phyloP scores from a whole-genome alignment of 2,329 filamentous ascomycete species.

The Xylariaceae sp. region DNA sequence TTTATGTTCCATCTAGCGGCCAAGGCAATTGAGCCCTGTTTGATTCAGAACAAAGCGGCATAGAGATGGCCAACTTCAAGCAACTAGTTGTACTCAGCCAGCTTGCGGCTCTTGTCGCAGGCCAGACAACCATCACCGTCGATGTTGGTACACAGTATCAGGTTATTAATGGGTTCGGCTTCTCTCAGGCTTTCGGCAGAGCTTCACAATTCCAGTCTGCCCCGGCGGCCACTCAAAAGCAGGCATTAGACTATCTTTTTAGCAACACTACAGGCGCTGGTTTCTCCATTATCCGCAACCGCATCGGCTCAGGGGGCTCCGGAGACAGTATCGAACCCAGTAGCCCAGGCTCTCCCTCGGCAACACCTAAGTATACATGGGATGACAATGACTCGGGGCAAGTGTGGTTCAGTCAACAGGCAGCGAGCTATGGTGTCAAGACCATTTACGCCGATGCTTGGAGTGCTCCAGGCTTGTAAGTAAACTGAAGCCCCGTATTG shows the following conservation, averaged over 20 bases:
- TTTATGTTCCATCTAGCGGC: too few relatives aligned
- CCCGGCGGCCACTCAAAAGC: slow-evolving; percentile 33
- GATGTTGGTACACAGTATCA: slow-evolving; percentile 40
- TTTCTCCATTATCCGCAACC: slow-evolving; percentile 42
- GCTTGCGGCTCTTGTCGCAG: slow-evolving; percentile 10
- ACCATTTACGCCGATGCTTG: slow-evolving; percentile 38
- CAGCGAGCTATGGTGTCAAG: slow-evolving; percentile 32
- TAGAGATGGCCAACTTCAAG: too few relatives aligned
- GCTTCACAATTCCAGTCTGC: slow-evolving; percentile 41
- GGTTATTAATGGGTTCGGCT: slow-evolving; percentile 44
- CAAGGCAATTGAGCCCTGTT: too few relatives aligned
- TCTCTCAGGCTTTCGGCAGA: slow-evolving; percentile 42
- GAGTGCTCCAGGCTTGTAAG: slow-evolving; percentile 37
- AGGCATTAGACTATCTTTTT: slow-evolving; percentile 42
- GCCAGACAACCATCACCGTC: slow-evolving; percentile 34
- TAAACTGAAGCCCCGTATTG: too few relatives aligned
- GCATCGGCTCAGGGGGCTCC: slow-evolving; percentile 42
- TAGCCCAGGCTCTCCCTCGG: slow-evolving; percentile 33
- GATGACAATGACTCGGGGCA: slow-evolving; percentile 42
- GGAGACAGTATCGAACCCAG: slow-evolving; percentile 38
- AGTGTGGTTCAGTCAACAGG: slow-evolving; percentile 44
- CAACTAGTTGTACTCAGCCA: slow-evolving; percentile 6
- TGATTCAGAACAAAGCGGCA: too few relatives aligned
- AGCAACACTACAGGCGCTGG: slow-evolving; percentile 42
- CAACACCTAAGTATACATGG: slow-evolving; percentile 37